Conservation (phyloP, 495 filamentous ascomycete genomes). For the Podospora pseudoanserina region DNA sequence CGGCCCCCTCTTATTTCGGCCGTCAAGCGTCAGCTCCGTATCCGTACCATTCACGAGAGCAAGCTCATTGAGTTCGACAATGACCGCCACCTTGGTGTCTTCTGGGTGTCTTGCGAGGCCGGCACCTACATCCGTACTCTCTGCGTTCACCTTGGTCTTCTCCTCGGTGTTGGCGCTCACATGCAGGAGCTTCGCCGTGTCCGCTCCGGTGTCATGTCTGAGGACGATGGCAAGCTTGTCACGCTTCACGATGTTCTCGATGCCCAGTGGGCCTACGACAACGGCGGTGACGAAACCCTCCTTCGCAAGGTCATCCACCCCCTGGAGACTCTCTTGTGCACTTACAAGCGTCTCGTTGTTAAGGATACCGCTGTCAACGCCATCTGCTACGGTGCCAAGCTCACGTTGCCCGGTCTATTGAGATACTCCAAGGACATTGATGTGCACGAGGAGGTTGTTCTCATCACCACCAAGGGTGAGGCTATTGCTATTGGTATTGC, state of each 20-base stretch:
- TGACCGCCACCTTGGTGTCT: conserved; percentile 93
- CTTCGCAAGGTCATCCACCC: conserved; percentile 85
- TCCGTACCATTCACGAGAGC: conserved; percentile 93
- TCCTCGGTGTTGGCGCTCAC: conserved; percentile 92
- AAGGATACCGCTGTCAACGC: conserved; percentile 96
- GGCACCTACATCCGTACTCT: conserved; percentile 98
- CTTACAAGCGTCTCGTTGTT: conserved; percentile 93
- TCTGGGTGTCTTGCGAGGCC: conserved; percentile 98
- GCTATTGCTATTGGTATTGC: conserved; percentile 94
- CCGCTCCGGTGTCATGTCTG: conserved; percentile 89
- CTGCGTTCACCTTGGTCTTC: conserved; percentile 89
- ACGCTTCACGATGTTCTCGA: conserved; percentile 95
- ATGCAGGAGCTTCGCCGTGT: conserved; percentile 98
- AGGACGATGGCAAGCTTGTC: conserved; percentile 72
- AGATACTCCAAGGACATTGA: conserved; percentile 84
- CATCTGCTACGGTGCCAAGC: conserved; percentile 95
- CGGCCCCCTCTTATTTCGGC: conserved; percentile 95
- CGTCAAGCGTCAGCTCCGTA: conserved; percentile 96
- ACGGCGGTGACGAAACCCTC: conserved; percentile 81
- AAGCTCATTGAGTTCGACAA: conserved; percentile 97
- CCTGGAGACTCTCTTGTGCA: conserved; percentile 82
- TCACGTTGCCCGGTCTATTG: conserved; percentile 93
- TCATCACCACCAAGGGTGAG: conserved; percentile 98
- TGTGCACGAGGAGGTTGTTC: conserved; percentile 58
- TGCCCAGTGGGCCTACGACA: conserved; percentile 90